Percentiles rank a stretch among this genome's conserved stretches.
These are phyloP conservation scores for Venturia effusa DNA, from an alignment of 2,329 filamentous ascomycete genomes.

Conservation along the genomic window DNA sequence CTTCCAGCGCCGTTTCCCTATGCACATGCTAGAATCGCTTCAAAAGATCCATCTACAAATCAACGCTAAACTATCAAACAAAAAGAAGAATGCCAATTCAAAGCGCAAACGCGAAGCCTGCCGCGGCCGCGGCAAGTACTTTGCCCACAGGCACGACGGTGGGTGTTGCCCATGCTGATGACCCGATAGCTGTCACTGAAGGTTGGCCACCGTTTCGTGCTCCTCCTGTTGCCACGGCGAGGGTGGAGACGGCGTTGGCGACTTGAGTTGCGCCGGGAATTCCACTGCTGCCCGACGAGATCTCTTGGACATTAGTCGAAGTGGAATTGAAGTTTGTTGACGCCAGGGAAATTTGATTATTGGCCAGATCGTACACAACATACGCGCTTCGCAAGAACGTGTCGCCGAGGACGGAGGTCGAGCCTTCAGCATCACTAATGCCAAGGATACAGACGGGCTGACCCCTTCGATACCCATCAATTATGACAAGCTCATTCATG, in stretches of 20 bases:
- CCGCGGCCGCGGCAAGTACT: constrained; percentile 20
- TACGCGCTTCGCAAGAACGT: constrained; percentile 54
- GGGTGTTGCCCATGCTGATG: constrained; percentile 16
- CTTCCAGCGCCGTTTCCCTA: background rate
- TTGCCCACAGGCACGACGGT: constrained; percentile 20
- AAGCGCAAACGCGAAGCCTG: constrained; percentile 18
- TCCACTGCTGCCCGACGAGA: constrained; percentile 35
- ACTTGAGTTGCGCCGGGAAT: constrained; percentile 45
- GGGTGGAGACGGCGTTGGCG: constrained; percentile 37
- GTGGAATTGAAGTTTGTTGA: constrained; percentile 51
- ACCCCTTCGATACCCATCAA: constrained; percentile 32
- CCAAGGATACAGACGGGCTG: constrained; percentile 37
- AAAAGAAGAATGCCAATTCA: background rate
- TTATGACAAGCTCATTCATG: constrained; percentile 45
- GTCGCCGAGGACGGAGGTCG: constrained; percentile 44
- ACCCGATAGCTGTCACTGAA: constrained; percentile 15
- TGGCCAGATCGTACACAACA: constrained; percentile 50
- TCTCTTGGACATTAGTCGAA: constrained; percentile 39
- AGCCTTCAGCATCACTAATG: constrained; percentile 39
- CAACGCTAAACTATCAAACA: background rate
- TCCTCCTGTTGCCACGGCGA: constrained; percentile 32
- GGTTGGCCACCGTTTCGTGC: constrained; percentile 28
- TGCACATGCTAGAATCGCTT: constrained; percentile 4
- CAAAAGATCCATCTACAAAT: background rate
- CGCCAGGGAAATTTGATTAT: constrained; percentile 50